phyloP scores from a whole-genome alignment of 192 early-diverging fungal species.

The Coemansia furcata region DNA sequence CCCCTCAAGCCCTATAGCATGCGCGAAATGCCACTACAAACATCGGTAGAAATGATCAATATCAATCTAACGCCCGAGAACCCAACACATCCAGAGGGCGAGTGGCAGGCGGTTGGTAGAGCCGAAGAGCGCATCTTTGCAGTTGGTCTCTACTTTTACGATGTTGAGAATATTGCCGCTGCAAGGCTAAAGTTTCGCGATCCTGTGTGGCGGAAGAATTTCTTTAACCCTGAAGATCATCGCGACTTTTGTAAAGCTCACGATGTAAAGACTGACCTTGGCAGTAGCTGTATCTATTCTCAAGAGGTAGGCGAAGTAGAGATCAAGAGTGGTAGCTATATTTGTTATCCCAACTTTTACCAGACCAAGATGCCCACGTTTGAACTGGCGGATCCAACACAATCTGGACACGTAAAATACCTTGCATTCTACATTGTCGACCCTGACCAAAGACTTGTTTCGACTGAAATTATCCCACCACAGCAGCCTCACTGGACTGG shows the following conservation, averaged over 20 bases:
- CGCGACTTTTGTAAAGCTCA: neutral
- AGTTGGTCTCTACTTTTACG: constrained; percentile 71
- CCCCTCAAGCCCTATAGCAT: constrained; percentile 30
- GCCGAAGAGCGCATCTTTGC: constrained; percentile 68
- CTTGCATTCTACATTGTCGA: neutral
- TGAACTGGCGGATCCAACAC: neutral
- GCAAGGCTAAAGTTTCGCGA: neutral
- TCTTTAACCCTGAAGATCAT: neutral
- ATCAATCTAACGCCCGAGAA: constrained; percentile 66
- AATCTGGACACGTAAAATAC: neutral
- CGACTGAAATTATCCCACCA: neutral
- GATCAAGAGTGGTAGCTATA: neutral
- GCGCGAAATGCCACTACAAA: constrained; percentile 47
- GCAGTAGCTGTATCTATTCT: neutral
- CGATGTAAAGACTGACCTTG: neutral
- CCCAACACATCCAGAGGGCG: constrained; percentile 51
- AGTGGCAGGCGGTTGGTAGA: constrained; percentile 73
- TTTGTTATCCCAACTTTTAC: neutral
- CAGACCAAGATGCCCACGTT: constrained; percentile 1
- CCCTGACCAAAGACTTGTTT: neutral
- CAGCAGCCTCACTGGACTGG: neutral
- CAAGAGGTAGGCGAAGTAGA: neutral
- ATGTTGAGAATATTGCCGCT: constrained; percentile 59
- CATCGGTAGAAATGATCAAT: constrained; percentile 68
- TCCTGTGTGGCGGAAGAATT: neutral